Conservation (phyloP, 2,329 filamentous ascomycete species). For the Aspergillus pseudoglaucus region DNA sequence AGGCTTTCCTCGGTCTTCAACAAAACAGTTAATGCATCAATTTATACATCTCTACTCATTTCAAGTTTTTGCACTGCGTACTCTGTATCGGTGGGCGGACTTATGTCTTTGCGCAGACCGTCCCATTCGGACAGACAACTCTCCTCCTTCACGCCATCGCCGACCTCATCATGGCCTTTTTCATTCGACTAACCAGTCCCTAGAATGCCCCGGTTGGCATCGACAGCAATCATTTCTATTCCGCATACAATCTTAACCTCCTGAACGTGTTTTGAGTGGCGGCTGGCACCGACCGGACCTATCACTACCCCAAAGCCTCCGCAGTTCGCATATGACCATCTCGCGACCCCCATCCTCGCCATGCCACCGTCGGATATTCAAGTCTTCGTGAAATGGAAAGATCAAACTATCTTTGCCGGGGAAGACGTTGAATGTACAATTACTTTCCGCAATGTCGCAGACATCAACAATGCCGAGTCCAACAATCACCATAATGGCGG, state of each 20-base stretch:
- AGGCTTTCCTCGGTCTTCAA: too few species aligned
- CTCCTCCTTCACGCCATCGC: neutral
- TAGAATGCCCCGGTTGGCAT: constrained; percentile 22
- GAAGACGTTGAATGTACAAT: constrained; percentile 94
- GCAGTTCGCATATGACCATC: constrained; percentile 19
- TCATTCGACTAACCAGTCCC: constrained; percentile 2
- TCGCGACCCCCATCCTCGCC: constrained; percentile 28
- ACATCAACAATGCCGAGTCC: constrained; percentile 30
- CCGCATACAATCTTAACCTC: neutral
- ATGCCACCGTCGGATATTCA: constrained; percentile 70
- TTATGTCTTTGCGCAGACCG: neutral
- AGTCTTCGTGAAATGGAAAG: constrained; percentile 91
- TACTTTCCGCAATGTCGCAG: constrained; percentile 81
- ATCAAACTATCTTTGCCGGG: constrained; percentile 90
- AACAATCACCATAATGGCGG: constrained; percentile 12
- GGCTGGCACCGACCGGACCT: constrained; percentile 12
- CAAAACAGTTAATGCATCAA: too few species aligned
- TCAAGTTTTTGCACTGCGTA: neutral
- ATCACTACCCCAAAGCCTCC: constrained; percentile 12
- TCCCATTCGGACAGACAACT: neutral
- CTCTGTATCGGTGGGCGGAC: neutral
- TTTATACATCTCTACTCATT: too few species aligned
- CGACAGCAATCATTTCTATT: neutral
- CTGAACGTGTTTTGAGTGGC: constrained; percentile 5
- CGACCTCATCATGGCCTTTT: neutral